Evolutionary conservation across 176 grass and related monocot genomes (phyloP).

Genomic region (Cenchrus americanus): DNA sequence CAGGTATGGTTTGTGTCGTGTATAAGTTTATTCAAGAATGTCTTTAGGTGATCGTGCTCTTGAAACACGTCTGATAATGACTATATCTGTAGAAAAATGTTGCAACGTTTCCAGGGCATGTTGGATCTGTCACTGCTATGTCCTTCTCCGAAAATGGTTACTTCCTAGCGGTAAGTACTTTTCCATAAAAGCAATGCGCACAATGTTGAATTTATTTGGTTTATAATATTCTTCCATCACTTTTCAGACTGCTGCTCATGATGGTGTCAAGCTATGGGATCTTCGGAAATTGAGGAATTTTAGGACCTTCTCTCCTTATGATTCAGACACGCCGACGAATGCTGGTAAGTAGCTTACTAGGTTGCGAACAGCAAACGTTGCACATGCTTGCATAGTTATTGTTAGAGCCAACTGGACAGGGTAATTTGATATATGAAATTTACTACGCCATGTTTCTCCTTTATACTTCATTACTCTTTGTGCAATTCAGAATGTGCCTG

Average conservation of each 20-base stretch:
- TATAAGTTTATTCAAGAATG: slow-evolving; percentile 7
- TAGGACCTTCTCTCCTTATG: slow-evolving; percentile 92
- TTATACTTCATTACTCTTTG: neutral
- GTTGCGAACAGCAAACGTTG: slow-evolving; percentile 9
- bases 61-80: slow-evolving; percentile 46
- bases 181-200: slow-evolving; percentile 15
- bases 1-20: slow-evolving; percentile 59
- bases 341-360: slow-evolving; percentile 58
- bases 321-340: slow-evolving; percentile 88
- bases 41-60: slow-evolving; percentile 25
- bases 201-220: slow-evolving; percentile 27
- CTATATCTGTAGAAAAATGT: slow-evolving; percentile 73
- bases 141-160: slow-evolving; percentile 99
- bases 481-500: neutral
- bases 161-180: slow-evolving; percentile 88
- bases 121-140: slow-evolving; percentile 88
- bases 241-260: slow-evolving; percentile 83
- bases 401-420: neutral
- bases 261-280: slow-evolving; percentile 99
- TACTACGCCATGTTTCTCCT: neutral
- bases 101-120: slow-evolving; percentile 90
- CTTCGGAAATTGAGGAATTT: slow-evolving; percentile 98
- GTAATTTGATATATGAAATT: neutral
- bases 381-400: slow-evolving; percentile 3
- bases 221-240: slow-evolving; percentile 34